Base-by-base conservation (phyloP, 305 asterid genomes). In the Fraxinus floribunda region DNA sequence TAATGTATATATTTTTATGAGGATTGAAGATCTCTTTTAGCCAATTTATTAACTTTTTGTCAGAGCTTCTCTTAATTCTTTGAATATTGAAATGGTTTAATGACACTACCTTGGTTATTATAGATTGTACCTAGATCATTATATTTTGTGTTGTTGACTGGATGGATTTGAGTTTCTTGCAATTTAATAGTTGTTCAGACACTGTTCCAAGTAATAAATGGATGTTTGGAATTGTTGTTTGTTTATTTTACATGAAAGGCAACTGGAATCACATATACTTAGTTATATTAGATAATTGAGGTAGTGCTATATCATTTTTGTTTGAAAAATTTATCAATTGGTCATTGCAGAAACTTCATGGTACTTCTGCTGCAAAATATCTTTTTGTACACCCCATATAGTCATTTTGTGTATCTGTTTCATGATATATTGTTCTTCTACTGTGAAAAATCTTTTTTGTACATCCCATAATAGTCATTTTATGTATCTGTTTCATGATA, bases 341-440 rank as follows among this genome's bases (percentile, higher is more conserved):
- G 62, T 49, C 2, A 16, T 49, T 46, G 60, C 20, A 15, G 60
- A 46, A 46, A 46, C 60, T 46, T 46, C 20, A 46, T 38, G 3
- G 8, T 79, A 83, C 73, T 41, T 73, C 78, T 10, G 82, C 66
- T 16, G 13, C 57, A 60, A 46, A 34, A 22, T 72, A n/a, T 75
- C 34, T 20, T 22, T 62, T 62, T 7, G 34, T 22, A 62, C 32
- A 62, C 32, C 32, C 72, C 16, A 29, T 34, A 82, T 49, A 41
- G 73, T n/a, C 44, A 7, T 84, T 46, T 79, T 24, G 20, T 84
- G 84, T 83, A 35, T 78, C 30, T 76, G 57, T 68, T 82, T 75
- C 72, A 18, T 26, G 6, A 16, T 79, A 81, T 79, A 79, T 39
- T 36, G 64, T 81, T 77, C 75, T 44, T 74, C 76, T 7, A 79